These are phyloP conservation scores for Penicillium argentinense DNA, from an alignment of 495 filamentous ascomycete species.

Conservation along the genomic window DNA sequence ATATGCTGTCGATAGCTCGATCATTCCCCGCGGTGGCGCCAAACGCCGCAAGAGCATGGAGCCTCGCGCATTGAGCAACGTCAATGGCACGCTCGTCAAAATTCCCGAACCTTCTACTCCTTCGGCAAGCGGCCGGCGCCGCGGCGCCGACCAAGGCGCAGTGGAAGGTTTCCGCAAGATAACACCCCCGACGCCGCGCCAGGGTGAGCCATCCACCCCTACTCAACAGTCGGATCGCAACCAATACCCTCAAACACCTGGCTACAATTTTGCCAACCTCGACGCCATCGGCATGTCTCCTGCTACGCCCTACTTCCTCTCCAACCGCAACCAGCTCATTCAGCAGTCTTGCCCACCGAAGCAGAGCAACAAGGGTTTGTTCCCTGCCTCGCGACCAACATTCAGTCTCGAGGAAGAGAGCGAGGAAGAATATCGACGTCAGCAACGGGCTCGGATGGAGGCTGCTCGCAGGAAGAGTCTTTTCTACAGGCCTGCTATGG, in stretches of 20 bases:
- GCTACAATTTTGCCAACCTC: constrained; percentile 38
- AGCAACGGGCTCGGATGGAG: constrained; percentile 65
- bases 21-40: constrained; percentile 72
- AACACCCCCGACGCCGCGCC: constrained; percentile 24
- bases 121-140: constrained; percentile 28
- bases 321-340: constrained; percentile 53
- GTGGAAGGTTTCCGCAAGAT: constrained; percentile 35
- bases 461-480: constrained; percentile 77
- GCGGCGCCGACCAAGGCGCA: constrained; percentile 36
- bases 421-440: constrained; percentile 38
- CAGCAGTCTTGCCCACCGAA: constrained; percentile 77
- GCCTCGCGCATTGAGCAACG: constrained; percentile 71
- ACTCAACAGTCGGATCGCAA: constrained; percentile 23
- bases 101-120: constrained; percentile 29
- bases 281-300: constrained; percentile 51
- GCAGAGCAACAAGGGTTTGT: constrained; percentile 48
- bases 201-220: constrained; percentile 20
- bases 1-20: constrained; percentile 69
- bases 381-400: constrained; percentile 24
- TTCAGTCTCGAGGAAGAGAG: constrained; percentile 17
- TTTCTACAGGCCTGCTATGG: constrained; percentile 76
- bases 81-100: constrained; percentile 60
- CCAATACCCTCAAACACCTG: constrained; percentile 34
- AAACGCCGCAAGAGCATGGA: constrained; percentile 92
- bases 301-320: constrained; percentile 56